Base-by-base conservation (phyloP, 306 rosid genomes). In the Fagus sylvatica region DNA sequence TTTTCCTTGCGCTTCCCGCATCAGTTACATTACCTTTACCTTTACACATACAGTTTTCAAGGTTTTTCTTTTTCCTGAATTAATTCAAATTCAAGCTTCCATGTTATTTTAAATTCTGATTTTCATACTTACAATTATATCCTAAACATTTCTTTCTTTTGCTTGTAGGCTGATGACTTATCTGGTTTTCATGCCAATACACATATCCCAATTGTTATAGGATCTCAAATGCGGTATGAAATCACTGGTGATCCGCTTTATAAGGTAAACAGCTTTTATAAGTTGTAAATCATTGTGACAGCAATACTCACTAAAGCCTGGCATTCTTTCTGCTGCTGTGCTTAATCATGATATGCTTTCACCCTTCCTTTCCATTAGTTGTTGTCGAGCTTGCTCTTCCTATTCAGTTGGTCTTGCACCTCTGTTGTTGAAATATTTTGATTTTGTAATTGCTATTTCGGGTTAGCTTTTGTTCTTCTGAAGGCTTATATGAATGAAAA, bases 171-270 rank as follows among this genome's bases (percentile, higher is more conserved):
- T 32, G 87, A 89, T 60, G 96, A 90, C 80, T 82, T 94, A 82
- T 32, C 97, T 66, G 84, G 85, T 74, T 79, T 87, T 79, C 98
- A 94, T 73, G 74, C 91, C 66, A 94, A 94, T 84, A 91, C 98
- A 10, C 98, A 94, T 84, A 88, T 94, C 36, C 98, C 98, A 71
- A 2, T 94, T 73, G 93, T 94, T 68, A 55, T 94, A 77, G 98
- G 98, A 81, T 34, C 96, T 85, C 98, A 94, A 88, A 68, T 70
- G 90, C 97, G 98, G 46, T 91, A 91, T 74, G 98, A 94, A 88
- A 60, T 87, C 82, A 86, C 91, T 0, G 98, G 98, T 6, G 98
- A 94, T 81, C 96, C 94, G 15, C 88, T 91, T 78, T 88, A 91
- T 79, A 90, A 85, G 96, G 98, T 94, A 84, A 81, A 19, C 64